phyloP scores from a whole-genome alignment of 139 green algal genomes.

The Dunaliella primolecta region DNA sequence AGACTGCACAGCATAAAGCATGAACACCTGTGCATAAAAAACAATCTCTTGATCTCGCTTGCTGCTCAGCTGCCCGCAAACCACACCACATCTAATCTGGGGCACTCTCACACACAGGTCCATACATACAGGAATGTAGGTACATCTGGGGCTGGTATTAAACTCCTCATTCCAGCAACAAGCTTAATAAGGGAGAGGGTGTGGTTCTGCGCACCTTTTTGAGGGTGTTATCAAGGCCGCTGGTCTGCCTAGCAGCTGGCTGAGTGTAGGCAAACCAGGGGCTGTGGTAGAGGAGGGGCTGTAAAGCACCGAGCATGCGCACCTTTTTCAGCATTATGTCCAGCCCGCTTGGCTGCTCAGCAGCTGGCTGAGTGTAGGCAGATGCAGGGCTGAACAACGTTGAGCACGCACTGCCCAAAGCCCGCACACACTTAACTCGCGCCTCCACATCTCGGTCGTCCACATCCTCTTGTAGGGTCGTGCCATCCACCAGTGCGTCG shows the following conservation, averaged over 20 bases:
- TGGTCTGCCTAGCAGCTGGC: too few species aligned
- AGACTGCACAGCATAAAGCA: too few species aligned
- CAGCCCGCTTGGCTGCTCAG: neutral
- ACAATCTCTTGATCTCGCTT: neutral
- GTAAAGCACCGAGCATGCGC: neutral
- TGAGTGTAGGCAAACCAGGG: neutral
- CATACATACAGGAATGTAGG: too few species aligned
- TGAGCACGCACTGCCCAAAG: slow-evolving; percentile 40
- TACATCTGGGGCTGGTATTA: too few species aligned
- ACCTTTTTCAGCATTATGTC: slow-evolving; percentile 1
- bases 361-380: neutral
- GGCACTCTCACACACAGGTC: too few species aligned
- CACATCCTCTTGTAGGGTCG: slow-evolving; percentile 47
- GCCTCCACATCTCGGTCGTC: slow-evolving; percentile 72
- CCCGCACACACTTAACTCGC: slow-evolving; percentile 60
- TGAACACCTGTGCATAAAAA: neutral
- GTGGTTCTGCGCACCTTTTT: too few species aligned
- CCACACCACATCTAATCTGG: too few species aligned
- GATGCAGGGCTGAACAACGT: slow-evolving; percentile 20
- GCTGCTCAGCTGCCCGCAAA: neutral
- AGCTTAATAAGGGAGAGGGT: too few species aligned
- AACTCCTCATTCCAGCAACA: too few species aligned
- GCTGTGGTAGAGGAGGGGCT: too few species aligned
- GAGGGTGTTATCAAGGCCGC: too few species aligned
- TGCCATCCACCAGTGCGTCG: slow-evolving; percentile 34